Evolutionary conservation across 2,329 filamentous ascomycete genomes (phyloP).

Genomic region (Penicillium sp.): DNA sequence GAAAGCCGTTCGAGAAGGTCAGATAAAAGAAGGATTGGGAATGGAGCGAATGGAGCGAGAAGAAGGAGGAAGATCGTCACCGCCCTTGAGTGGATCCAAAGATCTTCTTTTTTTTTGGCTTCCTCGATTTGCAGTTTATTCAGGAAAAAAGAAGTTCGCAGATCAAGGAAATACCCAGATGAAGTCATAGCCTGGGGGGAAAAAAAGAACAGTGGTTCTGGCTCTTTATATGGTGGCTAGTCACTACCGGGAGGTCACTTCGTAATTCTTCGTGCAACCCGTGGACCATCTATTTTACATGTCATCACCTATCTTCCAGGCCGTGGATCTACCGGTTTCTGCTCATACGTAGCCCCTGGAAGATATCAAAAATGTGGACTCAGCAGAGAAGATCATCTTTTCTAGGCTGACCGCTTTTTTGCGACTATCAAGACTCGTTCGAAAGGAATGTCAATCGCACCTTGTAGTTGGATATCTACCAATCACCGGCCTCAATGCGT

Average conservation of each 20-base stretch:
- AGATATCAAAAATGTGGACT: neutral
- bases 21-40: neutral
- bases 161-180: neutral
- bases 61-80: constrained; percentile 15
- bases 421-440: neutral
- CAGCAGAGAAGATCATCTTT: constrained; percentile 3
- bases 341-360: neutral
- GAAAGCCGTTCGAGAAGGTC: constrained; percentile 14
- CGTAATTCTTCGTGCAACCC: no score
- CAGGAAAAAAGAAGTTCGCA: neutral
- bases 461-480: constrained; percentile 3
- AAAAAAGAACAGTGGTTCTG: neutral
- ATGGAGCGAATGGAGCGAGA: neutral
- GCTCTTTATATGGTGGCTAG: neutral
- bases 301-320: no score
- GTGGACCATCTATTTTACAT: no score
- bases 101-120: neutral
- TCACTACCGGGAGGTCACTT: neutral
- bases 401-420: constrained; percentile 5
- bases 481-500: constrained; percentile 12
- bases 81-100: constrained; percentile 14
- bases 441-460: neutral
- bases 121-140: neutral
- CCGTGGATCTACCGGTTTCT: no score
- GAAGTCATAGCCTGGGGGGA: neutral